Percentiles rank a stretch among this genome's conserved stretches.
phyloP scores from a whole-genome alignment of 768 basidiomycete species.

The Auricularia sp. region DNA sequence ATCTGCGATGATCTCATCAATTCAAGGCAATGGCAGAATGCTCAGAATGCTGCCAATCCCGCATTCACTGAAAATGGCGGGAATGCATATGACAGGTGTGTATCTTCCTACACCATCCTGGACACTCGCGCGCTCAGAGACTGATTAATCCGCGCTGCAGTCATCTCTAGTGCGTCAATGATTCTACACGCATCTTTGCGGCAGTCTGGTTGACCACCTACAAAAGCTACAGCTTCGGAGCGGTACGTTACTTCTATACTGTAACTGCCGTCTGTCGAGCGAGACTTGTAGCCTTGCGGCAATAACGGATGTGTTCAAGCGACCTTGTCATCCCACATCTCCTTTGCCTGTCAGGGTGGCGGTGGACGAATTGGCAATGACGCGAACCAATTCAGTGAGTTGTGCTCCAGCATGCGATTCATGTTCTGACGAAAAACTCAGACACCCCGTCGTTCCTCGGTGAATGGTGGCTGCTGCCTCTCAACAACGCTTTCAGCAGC shows the following conservation, averaged over 20 bases:
- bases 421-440: background rate
- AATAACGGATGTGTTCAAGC: background rate
- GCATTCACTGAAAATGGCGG: background rate
- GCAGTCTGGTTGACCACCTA: background rate
- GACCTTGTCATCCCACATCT: background rate
- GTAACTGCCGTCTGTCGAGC: background rate
- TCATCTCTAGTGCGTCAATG: no score
- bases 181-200: no score
- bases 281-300: background rate
- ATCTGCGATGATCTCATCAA: background rate
- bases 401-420: background rate
- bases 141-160: no score
- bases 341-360: background rate
- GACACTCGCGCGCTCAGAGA: no score
- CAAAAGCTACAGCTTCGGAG: background rate
- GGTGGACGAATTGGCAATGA: background rate
- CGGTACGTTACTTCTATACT: background rate
- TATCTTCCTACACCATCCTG: background rate
- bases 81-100: background rate
- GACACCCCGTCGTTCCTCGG: background rate
- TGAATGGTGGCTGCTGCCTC: background rate
- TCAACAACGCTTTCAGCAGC: background rate
- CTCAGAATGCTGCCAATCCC: background rate
- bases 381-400: background rate
- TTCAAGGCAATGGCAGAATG: background rate